Conservation (phyloP, 2,329 filamentous ascomycete species). For the Elsinoe batatas region DNA sequence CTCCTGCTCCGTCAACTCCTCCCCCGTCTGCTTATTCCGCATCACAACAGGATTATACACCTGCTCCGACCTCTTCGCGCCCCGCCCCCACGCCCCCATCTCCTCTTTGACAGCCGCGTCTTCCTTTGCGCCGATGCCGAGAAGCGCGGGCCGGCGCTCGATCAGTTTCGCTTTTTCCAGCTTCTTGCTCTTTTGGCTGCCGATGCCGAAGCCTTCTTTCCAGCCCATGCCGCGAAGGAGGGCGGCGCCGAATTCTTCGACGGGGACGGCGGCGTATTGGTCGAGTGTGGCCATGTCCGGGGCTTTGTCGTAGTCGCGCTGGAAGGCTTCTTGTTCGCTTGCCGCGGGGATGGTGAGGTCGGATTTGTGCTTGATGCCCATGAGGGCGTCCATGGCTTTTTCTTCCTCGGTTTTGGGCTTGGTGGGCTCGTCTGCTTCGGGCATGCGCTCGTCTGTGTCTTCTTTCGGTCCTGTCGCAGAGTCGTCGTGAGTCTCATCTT, state of each 20-base stretch:
- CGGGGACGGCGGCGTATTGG: constrained; percentile 79
- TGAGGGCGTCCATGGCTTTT: constrained; percentile 38
- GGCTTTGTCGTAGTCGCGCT: constrained; percentile 57
- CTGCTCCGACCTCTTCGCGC: constrained; percentile 48
- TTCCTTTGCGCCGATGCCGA: constrained; percentile 84
- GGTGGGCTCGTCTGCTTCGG: background rate
- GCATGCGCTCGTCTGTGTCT: background rate
- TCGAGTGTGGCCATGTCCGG: constrained; percentile 68
- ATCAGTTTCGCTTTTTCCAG: constrained; percentile 50
- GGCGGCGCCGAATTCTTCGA: constrained; percentile 89
- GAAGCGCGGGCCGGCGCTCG: constrained; percentile 64
- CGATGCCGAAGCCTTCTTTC: constrained; percentile 58
- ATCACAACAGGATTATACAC: constrained; percentile 54
- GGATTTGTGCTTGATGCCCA: constrained; percentile 30
- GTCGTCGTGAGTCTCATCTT: constrained; percentile 21
- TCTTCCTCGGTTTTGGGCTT: constrained; percentile 48
- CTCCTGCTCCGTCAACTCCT: constrained; percentile 54
- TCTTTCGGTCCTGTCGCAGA: too few species aligned
- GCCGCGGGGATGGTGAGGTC: constrained; percentile 33
- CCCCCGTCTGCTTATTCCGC: constrained; percentile 52
- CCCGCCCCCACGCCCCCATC: constrained; percentile 69
- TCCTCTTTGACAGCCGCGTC: constrained; percentile 56
- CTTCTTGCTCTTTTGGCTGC: constrained; percentile 40
- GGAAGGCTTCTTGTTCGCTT: constrained; percentile 59
- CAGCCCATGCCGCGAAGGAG: constrained; percentile 90